Percentiles rank a stretch among this genome's conserved stretches.
Evolutionary conservation across 2,329 filamentous ascomycete species (phyloP).

Genomic region (Xylariaceae sp.): DNA sequence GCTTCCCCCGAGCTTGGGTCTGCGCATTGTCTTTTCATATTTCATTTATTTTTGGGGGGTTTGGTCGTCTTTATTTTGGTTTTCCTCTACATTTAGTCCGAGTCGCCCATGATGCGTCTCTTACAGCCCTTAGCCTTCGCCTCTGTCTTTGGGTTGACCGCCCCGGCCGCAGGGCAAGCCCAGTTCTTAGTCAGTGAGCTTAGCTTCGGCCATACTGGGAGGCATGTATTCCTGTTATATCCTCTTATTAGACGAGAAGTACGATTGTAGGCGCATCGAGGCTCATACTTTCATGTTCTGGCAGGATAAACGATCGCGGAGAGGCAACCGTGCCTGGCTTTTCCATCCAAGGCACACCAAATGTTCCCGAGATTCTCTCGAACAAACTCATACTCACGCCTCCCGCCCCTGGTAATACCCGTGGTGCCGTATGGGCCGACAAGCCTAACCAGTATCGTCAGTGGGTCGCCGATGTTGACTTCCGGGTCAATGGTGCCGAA

Average conservation of each 20-base stretch:
- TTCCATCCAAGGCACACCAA: slow-evolving; percentile 59
- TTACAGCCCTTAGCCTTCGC: slow-evolving; percentile 45
- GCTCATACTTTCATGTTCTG: slow-evolving; percentile 22
- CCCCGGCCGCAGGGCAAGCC: slow-evolving; percentile 57
- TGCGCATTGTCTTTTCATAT: slow-evolving; percentile 6
- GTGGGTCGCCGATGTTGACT: slow-evolving; percentile 86
- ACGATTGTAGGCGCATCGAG: neutral
- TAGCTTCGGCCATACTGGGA: slow-evolving; percentile 76
- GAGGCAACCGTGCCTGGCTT: slow-evolving; percentile 61
- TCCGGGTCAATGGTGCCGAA: slow-evolving; percentile 85
- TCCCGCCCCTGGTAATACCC: slow-evolving; percentile 81
- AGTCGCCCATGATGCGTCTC: slow-evolving; percentile 50
- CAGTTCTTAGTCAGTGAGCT: slow-evolving; percentile 74
- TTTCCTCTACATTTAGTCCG: slow-evolving; percentile 20
- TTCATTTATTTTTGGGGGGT: neutral
- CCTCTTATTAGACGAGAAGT: slow-evolving; percentile 6
- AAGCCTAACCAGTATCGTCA: slow-evolving; percentile 64
- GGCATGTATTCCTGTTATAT: slow-evolving; percentile 48
- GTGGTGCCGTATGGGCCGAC: slow-evolving; percentile 83
- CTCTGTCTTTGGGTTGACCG: slow-evolving; percentile 51
- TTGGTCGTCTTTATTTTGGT: slow-evolving; percentile 6
- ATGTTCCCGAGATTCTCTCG: slow-evolving; percentile 71
- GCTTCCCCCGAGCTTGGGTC: slow-evolving; percentile 9
- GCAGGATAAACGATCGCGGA: slow-evolving; percentile 69
- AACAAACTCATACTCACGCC: slow-evolving; percentile 94